Evolutionary conservation across 305 asterid genomes (phyloP).

Genomic region (Ilex paraguariensis): DNA sequence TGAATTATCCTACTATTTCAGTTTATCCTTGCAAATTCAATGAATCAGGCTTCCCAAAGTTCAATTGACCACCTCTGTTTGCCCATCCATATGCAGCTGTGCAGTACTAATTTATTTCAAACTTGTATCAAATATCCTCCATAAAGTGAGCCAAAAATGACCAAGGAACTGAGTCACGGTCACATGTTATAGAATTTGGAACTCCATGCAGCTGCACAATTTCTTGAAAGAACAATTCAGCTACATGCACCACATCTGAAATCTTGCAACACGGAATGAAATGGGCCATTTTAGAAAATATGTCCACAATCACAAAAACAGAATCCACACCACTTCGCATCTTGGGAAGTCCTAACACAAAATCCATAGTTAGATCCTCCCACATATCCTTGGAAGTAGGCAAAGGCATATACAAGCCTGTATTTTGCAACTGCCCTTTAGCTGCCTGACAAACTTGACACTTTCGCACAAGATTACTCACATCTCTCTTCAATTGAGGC

Average conservation of each 20-base stretch:
- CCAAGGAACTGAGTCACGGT: no score
- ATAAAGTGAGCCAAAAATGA: no score
- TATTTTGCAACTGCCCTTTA: conserved; percentile 8
- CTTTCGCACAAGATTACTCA: conserved; percentile 2
- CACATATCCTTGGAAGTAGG: background rate
- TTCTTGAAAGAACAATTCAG: conserved; percentile 6
- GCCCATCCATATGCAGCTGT: no score
- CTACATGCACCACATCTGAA: conserved; percentile 4
- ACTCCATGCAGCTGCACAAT: conserved; percentile 5
- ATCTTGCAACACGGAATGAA: conserved; percentile 5
- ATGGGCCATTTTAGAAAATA: conserved; percentile 12
- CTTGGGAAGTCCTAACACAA: conserved; percentile 13
- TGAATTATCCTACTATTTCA: no score
- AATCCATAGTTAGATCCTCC: conserved; percentile 12
- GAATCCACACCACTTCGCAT: background rate
- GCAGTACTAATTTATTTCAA: no score
- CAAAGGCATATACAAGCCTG: conserved; percentile 7
- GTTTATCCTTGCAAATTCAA: no score
- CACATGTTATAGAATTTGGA: background rate
- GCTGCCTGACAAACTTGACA: conserved; percentile 7
- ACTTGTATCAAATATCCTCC: no score
- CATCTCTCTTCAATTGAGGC: conserved; percentile 10
- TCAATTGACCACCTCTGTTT: no score
- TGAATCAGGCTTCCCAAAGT: no score
- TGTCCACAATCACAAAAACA: conserved; percentile 3